These are phyloP conservation scores for Fragilaria radians DNA, from an alignment of 108 stramenopile genomes.

Conservation along the genomic window DNA sequence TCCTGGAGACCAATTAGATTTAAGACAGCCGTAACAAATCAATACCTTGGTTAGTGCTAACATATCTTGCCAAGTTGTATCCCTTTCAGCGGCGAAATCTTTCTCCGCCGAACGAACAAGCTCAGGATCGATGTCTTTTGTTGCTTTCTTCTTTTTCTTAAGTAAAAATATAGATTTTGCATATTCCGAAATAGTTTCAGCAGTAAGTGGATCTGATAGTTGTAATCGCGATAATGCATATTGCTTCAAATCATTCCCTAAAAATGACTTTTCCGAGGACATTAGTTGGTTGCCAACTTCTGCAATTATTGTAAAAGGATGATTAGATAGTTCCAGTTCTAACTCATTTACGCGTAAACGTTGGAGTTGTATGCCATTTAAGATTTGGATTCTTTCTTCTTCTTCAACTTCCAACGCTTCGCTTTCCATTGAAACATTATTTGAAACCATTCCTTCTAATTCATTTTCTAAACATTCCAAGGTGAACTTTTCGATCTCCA, in stretches of 20 bases:
- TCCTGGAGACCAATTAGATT: neutral
- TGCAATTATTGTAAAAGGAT: constrained; percentile 38
- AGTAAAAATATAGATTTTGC: constrained; percentile 40
- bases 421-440: constrained; percentile 4
- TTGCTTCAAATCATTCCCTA: constrained; percentile 7
- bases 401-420: constrained; percentile 25
- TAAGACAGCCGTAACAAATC: constrained; percentile 62
- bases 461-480: constrained; percentile 54
- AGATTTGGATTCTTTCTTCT: constrained; percentile 35
- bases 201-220: constrained; percentile 6
- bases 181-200: constrained; percentile 26
- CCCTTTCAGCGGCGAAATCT: constrained; percentile 22
- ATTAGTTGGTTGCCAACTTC: constrained; percentile 51
- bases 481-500: constrained; percentile 60
- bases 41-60: constrained; percentile 56
- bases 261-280: constrained; percentile 14
- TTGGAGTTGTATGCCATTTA: constrained; percentile 53
- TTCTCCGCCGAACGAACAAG: neutral
- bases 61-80: constrained; percentile 69
- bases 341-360: constrained; percentile 34
- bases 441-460: neutral
- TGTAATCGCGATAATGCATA: neutral
- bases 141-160: constrained; percentile 32
- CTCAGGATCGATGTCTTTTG: neutral
- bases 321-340: constrained; percentile 39